Conservation (phyloP, 257 asterid genomes). For the Nicotiana knightiana region DNA sequence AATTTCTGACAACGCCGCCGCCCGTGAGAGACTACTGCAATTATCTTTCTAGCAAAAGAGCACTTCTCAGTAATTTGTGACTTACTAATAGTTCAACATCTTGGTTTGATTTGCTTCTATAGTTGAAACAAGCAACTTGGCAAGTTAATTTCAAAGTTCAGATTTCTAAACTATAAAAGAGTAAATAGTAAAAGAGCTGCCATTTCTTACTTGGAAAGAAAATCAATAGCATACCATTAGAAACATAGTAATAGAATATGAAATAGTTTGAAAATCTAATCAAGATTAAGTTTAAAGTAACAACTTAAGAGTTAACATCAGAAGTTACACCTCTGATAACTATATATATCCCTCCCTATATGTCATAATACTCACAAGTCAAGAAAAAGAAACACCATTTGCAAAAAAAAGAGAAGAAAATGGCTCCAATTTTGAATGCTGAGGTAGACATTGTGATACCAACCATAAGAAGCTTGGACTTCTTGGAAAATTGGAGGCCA, state of each 20-base stretch:
- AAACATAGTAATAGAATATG: background rate
- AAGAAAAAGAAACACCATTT: background rate
- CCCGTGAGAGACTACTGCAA: background rate
- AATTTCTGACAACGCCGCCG: no score
- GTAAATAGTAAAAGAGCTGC: background rate
- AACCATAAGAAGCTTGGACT: constrained; percentile 36
- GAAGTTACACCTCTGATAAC: background rate
- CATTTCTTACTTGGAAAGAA: background rate
- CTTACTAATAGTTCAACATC: background rate
- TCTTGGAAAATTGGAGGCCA: constrained; percentile 40
- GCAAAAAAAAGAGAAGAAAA: background rate
- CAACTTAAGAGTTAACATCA: background rate
- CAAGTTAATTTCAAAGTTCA: background rate
- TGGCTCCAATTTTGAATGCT: constrained; percentile 24
- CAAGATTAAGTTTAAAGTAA: background rate
- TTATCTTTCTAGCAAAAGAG: background rate
- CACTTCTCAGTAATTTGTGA: background rate
- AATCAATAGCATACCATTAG: background rate
- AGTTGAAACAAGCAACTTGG: background rate
- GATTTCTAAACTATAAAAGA: background rate
- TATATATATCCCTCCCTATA: background rate
- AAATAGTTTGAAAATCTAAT: background rate
- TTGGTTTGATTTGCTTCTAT: background rate
- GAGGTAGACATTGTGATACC: constrained; percentile 43
- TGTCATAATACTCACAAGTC: background rate